phyloP scores from a whole-genome alignment of 116 monocot genomes.

The Trichopus zeylanicus region DNA sequence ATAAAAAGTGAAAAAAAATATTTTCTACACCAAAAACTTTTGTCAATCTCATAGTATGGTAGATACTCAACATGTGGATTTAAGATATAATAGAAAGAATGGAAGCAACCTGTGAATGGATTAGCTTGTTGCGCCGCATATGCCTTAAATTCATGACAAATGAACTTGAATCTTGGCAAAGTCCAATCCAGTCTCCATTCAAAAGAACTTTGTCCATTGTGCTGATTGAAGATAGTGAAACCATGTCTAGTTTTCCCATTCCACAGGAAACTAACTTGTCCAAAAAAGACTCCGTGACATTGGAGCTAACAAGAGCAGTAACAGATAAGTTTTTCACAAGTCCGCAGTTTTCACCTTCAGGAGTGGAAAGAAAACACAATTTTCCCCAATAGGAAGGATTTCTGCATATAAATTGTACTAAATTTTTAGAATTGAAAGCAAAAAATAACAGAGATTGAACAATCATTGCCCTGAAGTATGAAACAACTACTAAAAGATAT shows the following conservation, averaged over 20 bases:
- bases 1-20: no score
- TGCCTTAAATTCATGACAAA: constrained; percentile 54
- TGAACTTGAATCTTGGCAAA: constrained; percentile 41
- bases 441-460: neutral
- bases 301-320: constrained; percentile 70
- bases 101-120: constrained; percentile 52
- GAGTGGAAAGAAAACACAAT: constrained; percentile 84
- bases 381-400: constrained; percentile 94
- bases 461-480: neutral
- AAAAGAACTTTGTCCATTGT: constrained; percentile 63
- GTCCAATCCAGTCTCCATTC: constrained; percentile 86
- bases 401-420: constrained; percentile 33
- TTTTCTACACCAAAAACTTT: no score
- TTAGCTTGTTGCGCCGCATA: constrained; percentile 40
- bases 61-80: no score
- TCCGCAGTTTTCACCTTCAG: constrained; percentile 97
- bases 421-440: neutral
- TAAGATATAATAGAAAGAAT: neutral
- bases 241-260: constrained; percentile 50
- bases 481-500: neutral
- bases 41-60: no score
- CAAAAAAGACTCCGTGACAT: constrained; percentile 26
- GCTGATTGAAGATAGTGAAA: constrained; percentile 21
- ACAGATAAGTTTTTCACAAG: constrained; percentile 82
- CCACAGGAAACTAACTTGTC: constrained; percentile 59